Conservation (phyloP, 176 grass and related monocot species). For the Paspalum vaginatum region DNA sequence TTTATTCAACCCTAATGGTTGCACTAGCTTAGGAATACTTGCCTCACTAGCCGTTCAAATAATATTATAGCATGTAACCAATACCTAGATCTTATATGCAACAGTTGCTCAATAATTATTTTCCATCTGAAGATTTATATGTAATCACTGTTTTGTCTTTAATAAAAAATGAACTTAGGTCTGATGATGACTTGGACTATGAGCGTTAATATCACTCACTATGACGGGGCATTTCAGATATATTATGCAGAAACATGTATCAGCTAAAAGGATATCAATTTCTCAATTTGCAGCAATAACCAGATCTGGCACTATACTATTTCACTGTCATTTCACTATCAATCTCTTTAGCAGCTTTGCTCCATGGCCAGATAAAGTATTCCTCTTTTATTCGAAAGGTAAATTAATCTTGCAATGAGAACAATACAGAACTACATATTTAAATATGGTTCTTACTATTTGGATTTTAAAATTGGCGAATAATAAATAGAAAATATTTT, state of each 20-base stretch:
- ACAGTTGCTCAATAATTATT: neutral
- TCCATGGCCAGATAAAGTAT: neutral
- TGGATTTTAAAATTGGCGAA: constrained; percentile 7
- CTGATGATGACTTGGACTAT: constrained; percentile 12
- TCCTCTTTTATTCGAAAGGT: neutral
- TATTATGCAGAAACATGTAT: constrained; percentile 32
- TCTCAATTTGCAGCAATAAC: neutral
- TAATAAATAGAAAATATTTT: neutral
- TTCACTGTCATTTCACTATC: neutral
- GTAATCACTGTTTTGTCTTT: too few relatives aligned
- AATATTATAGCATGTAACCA: constrained; percentile 14
- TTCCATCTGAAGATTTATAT: neutral
- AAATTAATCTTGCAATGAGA: neutral
- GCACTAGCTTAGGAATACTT: neutral
- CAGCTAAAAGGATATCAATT: neutral
- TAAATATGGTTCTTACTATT: neutral
- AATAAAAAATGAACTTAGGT: neutral
- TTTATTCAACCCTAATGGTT: neutral
- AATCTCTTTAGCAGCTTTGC: neutral
- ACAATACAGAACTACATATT: neutral
- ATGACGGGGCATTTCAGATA: constrained; percentile 17
- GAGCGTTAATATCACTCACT: constrained; percentile 6
- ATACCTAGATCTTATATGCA: neutral
- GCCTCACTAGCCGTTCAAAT: neutral
- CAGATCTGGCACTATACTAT: neutral